Evolutionary conservation across 2,329 filamentous ascomycete species (phyloP).

Genomic region (Botrytis elliptica): DNA sequence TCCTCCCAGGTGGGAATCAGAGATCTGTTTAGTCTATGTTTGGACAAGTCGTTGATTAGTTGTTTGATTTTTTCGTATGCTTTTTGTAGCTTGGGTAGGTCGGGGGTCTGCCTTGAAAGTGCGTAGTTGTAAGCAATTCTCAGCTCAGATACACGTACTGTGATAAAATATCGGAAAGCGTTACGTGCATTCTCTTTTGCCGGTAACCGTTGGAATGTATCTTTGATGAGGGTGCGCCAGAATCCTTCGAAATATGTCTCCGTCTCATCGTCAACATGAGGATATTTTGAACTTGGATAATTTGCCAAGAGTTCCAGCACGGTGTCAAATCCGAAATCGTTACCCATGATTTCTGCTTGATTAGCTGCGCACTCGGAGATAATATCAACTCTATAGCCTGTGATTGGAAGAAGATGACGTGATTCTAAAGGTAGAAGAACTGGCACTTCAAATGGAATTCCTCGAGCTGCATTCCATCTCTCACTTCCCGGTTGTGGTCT

Average conservation of each 20-base stretch:
- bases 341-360: slow-evolving; percentile 17
- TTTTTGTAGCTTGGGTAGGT: background rate
- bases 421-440: background rate
- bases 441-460: slow-evolving; percentile 13
- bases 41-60: background rate
- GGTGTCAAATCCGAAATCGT: slow-evolving; percentile 10
- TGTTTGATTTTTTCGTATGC: background rate
- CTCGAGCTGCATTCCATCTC: slow-evolving; percentile 23
- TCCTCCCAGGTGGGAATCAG: background rate
- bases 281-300: background rate
- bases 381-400: slow-evolving; percentile 3
- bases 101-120: background rate
- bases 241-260: slow-evolving; percentile 22
- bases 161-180: slow-evolving; percentile 12
- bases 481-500: slow-evolving; percentile 5
- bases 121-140: slow-evolving; percentile 3
- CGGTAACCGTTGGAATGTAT: slow-evolving; percentile 19
- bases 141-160: slow-evolving; percentile 14
- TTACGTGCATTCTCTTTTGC: slow-evolving; percentile 10
- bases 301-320: slow-evolving; percentile 10
- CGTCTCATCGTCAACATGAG: background rate
- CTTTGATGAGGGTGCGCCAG: slow-evolving; percentile 25
- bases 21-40: background rate
- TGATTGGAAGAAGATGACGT: slow-evolving; percentile 8
- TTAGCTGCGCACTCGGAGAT: background rate